Conservation (phyloP, 140 eudicot genomes). For the Erigeron philadelphicus region DNA sequence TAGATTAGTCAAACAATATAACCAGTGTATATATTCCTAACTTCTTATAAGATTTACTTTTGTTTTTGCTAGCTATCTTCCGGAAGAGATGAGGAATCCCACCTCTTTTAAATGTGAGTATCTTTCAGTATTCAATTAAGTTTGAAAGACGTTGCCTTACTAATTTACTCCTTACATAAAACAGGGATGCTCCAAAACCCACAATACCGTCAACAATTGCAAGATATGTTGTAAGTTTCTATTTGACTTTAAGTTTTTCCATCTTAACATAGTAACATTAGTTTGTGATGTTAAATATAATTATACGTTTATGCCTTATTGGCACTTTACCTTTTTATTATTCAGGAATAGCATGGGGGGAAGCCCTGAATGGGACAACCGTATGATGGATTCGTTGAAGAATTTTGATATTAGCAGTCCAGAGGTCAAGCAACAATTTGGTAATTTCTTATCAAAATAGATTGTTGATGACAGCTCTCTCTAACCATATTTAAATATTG, state of each 20-base stretch:
- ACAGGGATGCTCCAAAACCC: slow-evolving; percentile 99
- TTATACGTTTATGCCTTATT: not conserved
- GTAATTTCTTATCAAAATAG: slow-evolving; percentile 36
- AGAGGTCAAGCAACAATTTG: slow-evolving; percentile 90
- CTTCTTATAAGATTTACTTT: slow-evolving; percentile 9
- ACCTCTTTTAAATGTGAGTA: slow-evolving; percentile 79
- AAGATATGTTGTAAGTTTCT: slow-evolving; percentile 81
- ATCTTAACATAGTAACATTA: not conserved
- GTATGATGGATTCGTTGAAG: slow-evolving; percentile 70
- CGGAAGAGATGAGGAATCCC: slow-evolving; percentile 99
- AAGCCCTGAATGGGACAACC: slow-evolving; percentile 78
- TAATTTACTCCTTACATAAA: slow-evolving; percentile 9
- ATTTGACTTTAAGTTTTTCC: not conserved
- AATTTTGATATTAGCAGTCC: slow-evolving; percentile 86
- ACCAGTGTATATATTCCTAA: not conserved
- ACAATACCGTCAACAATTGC: slow-evolving; percentile 86
- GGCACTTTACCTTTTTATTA: too few species aligned
- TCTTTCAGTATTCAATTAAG: not conserved
- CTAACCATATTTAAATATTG: not conserved
- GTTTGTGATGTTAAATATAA: not conserved
- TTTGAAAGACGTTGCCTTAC: not conserved
- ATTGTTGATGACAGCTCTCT: not conserved
- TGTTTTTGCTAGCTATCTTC: slow-evolving; percentile 65
- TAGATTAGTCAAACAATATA: not conserved
- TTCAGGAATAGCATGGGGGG: slow-evolving; percentile 88